Evolutionary conservation across 257 asterid species (phyloP), one percentile per base, ranked within the genome.

Genomic region (Salvia miltiorrhiza): DNA sequence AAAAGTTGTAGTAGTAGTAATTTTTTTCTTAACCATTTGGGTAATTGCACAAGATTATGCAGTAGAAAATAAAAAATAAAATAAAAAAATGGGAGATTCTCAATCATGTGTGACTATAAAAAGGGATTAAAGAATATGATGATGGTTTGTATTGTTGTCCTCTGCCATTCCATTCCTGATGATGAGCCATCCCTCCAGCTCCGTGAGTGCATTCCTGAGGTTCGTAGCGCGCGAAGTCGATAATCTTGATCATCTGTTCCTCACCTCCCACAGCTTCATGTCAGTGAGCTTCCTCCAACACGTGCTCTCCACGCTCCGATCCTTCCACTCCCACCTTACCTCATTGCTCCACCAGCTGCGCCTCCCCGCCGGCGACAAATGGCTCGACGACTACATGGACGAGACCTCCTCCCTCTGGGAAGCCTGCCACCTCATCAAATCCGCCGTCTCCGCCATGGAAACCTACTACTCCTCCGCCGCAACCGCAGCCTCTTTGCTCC

Each of bases 321-420:
- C 92, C 9, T 80, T 80, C 56, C 97, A 88, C 23, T 77, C 93
- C 12, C 87, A 86, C 23, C 16, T 84, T 17, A 80, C 87, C 19
- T 26, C 71, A 43, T 67, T 90, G 50, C 83, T 83, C 8, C 92
- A 86, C 53, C 86, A 81, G 24, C 71, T 90, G 1, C 85, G 80
- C 28, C 80, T 90, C 39, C 95, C 93, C 0, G 82, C 74, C 9
- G 95, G 97, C 0, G 97, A 85, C 24, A 90, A 90, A 77, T 88
- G 97, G 97, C 81, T 88, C 0, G 93, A 90, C 4, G 95, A 86
- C 16, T 90, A 86, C 80, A 90, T 90, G 97, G 97, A 90, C 56
- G 97, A 90, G 21, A 87, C 95, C 60, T 86, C 97, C 3, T 71
- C 88, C 58, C 87, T 90, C 28, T 90, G 97, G 97, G 93, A 88